phyloP scores from a whole-genome alignment of 129 eudicot species.

The Escallonia herrerae region DNA sequence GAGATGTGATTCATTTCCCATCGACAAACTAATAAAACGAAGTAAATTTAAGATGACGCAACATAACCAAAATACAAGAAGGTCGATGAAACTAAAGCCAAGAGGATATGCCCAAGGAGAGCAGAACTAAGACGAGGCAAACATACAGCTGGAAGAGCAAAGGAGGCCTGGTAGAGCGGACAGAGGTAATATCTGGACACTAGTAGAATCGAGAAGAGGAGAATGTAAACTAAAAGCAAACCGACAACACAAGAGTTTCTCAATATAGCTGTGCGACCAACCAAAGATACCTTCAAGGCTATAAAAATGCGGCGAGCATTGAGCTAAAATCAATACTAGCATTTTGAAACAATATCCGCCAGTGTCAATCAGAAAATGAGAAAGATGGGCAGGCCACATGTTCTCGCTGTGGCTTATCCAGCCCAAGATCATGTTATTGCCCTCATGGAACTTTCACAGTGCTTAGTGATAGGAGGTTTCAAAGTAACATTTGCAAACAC shows the following conservation, averaged over 20 bases:
- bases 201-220: too few relatives aligned
- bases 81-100: too few relatives aligned
- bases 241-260: not conserved
- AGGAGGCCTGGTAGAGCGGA: too few relatives aligned
- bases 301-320: too few relatives aligned
- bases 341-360: not conserved
- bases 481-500: constrained; percentile 28
- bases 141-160: not conserved
- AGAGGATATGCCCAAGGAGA: too few relatives aligned
- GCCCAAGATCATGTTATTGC: constrained; percentile 15
- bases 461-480: not conserved
- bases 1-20: too few relatives aligned
- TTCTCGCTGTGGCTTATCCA: constrained; percentile 10
- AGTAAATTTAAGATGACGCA: too few relatives aligned
- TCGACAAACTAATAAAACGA: too few relatives aligned
- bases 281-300: not conserved
- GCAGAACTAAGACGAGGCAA: too few relatives aligned
- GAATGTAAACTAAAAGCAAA: not conserved
- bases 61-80: too few relatives aligned
- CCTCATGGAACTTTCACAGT: constrained; percentile 2
- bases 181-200: too few relatives aligned
- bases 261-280: not conserved
- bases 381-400: not conserved
- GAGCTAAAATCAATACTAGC: not conserved
- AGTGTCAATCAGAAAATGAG: not conserved